Evolutionary conservation across 176 grass and related monocot genomes (phyloP).

Genomic region (Cymbopogon citratus): DNA sequence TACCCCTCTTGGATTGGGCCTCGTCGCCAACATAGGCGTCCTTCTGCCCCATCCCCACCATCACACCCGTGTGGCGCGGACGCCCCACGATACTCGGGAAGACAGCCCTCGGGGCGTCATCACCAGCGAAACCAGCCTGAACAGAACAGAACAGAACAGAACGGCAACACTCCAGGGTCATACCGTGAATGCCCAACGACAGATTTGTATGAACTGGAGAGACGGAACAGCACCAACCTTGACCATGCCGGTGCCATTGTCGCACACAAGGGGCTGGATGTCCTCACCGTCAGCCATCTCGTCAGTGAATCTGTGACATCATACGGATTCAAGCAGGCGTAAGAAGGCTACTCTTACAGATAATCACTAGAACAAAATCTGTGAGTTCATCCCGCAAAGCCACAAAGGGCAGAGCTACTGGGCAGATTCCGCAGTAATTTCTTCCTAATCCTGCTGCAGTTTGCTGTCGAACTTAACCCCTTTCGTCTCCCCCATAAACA

Average conservation of each 20-base stretch:
- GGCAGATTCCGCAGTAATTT: no score
- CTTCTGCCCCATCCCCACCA: slow-evolving; percentile 52
- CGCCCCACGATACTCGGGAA: slow-evolving; percentile 45
- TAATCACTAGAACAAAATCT: neutral
- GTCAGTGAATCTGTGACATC: neutral
- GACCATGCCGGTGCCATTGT: slow-evolving; percentile 59
- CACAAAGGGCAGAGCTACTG: neutral
- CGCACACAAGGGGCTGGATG: slow-evolving; percentile 49
- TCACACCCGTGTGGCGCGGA: slow-evolving; percentile 35
- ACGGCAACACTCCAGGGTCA: neutral
- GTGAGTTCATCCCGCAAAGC: neutral
- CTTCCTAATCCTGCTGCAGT: neutral
- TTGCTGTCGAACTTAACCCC: neutral
- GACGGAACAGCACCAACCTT: slow-evolving; percentile 19
- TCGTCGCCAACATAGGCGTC: slow-evolving; percentile 41
- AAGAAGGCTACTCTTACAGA: neutral
- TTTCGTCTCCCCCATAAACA: no score
- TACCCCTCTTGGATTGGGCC: slow-evolving; percentile 42
- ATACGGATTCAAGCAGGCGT: neutral
- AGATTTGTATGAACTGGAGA: neutral
- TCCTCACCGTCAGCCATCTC: slow-evolving; percentile 47
- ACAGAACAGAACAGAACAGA: neutral
- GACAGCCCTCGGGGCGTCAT: slow-evolving; percentile 46
- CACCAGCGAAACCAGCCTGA: slow-evolving; percentile 41
- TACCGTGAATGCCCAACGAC: neutral